phyloP scores from a whole-genome alignment of 441 rosid species.

The Erodium chrysanthum region DNA sequence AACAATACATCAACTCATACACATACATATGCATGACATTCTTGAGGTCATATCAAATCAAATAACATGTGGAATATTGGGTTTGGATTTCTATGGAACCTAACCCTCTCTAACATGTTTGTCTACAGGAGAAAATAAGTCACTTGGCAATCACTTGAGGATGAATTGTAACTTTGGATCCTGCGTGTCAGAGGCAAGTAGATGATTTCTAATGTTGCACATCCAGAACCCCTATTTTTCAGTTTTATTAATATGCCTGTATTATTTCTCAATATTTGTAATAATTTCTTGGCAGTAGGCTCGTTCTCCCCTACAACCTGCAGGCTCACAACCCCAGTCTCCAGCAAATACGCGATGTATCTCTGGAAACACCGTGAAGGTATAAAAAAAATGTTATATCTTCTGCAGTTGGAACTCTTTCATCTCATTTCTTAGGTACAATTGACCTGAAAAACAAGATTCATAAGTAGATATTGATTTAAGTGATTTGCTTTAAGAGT shows the following conservation, averaged over 20 bases:
- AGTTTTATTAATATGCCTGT: constrained; percentile 4
- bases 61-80: neutral
- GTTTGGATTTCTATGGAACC: neutral
- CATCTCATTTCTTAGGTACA: neutral
- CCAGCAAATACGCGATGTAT: constrained; percentile 25
- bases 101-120: neutral
- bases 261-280: neutral
- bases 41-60: neutral
- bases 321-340: constrained; percentile 29
- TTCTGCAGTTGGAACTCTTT: neutral
- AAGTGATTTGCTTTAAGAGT: neutral
- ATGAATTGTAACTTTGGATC: constrained; percentile 26
- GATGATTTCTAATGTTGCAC: constrained; percentile 13
- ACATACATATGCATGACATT: neutral
- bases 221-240: constrained; percentile 8
- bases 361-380: constrained; percentile 27
- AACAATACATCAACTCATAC: neutral
- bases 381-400: constrained; percentile 16
- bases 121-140: constrained; percentile 23
- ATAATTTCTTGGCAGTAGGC: constrained; percentile 19
- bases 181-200: constrained; percentile 42
- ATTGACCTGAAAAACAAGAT: neutral
- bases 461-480: neutral
- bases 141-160: constrained; percentile 26
- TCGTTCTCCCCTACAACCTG: constrained; percentile 24